Percentiles rank a stretch among this genome's conserved stretches.
These are phyloP conservation scores for Amniculicola lignicola DNA, from an alignment of 495 filamentous ascomycete species.

Conservation along the genomic window DNA sequence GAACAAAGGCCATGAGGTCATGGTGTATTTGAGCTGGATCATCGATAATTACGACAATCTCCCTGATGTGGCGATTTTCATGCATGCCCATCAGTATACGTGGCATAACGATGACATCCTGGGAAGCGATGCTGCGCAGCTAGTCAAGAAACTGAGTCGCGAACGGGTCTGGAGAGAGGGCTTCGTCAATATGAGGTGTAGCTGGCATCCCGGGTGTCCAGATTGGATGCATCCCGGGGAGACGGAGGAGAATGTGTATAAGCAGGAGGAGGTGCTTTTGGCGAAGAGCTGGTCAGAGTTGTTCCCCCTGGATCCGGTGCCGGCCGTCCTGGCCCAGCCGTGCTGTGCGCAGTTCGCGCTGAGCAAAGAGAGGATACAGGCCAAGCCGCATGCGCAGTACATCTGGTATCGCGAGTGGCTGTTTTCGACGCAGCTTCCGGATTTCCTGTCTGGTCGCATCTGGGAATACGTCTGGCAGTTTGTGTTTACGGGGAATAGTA, in stretches of 20 bases:
- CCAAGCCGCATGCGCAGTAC: constrained; percentile 59
- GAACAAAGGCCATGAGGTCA: constrained; percentile 76
- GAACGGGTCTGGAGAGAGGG: constrained; percentile 45
- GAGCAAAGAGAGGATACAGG: constrained; percentile 42
- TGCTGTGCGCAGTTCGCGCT: constrained; percentile 67
- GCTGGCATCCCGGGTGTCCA: constrained; percentile 53
- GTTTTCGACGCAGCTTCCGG: constrained; percentile 56
- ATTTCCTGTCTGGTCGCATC: constrained; percentile 66
- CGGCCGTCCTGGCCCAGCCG: constrained; percentile 51
- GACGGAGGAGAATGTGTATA: constrained; percentile 48
- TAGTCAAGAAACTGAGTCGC: constrained; percentile 47
- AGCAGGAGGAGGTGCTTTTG: constrained; percentile 62
- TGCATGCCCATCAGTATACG: constrained; percentile 62
- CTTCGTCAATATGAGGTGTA: constrained; percentile 54
- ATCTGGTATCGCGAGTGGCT: constrained; percentile 68
- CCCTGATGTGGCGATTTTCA: constrained; percentile 66
- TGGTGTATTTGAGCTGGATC: constrained; percentile 70
- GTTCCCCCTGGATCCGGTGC: constrained; percentile 49
- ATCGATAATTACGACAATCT: constrained; percentile 68
- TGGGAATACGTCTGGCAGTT: constrained; percentile 77
- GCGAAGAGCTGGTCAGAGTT: constrained; percentile 41
- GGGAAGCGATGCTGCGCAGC: constrained; percentile 43
- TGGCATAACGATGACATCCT: constrained; percentile 63
- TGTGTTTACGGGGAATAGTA: constrained; percentile 56
- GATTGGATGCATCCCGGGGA: constrained; percentile 58